Conservation (phyloP, 2,329 filamentous ascomycete species). For the Dactylellina leptospora region DNA sequence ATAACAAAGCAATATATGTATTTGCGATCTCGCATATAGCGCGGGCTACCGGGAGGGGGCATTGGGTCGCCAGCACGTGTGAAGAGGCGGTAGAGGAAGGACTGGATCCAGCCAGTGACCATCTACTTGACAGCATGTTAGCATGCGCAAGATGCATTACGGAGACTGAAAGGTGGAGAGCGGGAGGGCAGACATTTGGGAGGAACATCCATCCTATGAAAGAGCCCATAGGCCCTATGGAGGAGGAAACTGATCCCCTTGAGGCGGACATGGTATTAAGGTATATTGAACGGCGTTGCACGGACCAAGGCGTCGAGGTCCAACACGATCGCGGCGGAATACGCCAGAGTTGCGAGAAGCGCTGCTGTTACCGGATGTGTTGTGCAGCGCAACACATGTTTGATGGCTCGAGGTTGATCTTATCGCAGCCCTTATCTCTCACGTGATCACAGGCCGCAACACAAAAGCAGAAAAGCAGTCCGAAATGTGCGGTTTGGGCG, state of each 20-base stretch:
- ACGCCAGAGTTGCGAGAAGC: too few species aligned
- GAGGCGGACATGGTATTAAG: too few species aligned
- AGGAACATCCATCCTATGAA: slow-evolving; percentile 52
- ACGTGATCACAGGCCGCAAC: slow-evolving; percentile 3
- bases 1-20: slow-evolving; percentile 86
- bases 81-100: slow-evolving; percentile 83
- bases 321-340: too few species aligned
- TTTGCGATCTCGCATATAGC: slow-evolving; percentile 77
- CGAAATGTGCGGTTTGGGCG: slow-evolving; percentile 36
- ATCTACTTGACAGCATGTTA: slow-evolving; percentile 65
- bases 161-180: background rate
- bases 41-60: slow-evolving; percentile 74
- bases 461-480: slow-evolving; percentile 48
- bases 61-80: slow-evolving; percentile 89
- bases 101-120: slow-evolving; percentile 78
- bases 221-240: slow-evolving; percentile 36
- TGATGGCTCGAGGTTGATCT: slow-evolving; percentile 5
- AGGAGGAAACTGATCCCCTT: slow-evolving; percentile 12
- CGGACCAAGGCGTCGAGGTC: too few species aligned
- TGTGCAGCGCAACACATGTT: slow-evolving; percentile 34
- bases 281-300: too few species aligned
- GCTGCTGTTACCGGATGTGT: too few species aligned
- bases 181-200: slow-evolving; percentile 29
- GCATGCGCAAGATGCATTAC: background rate
- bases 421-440: slow-evolving; percentile 48